These are phyloP conservation scores for Ceratobasidium papillatum DNA, from an alignment of 1,284 basidiomycete species.

Conservation along the genomic window DNA sequence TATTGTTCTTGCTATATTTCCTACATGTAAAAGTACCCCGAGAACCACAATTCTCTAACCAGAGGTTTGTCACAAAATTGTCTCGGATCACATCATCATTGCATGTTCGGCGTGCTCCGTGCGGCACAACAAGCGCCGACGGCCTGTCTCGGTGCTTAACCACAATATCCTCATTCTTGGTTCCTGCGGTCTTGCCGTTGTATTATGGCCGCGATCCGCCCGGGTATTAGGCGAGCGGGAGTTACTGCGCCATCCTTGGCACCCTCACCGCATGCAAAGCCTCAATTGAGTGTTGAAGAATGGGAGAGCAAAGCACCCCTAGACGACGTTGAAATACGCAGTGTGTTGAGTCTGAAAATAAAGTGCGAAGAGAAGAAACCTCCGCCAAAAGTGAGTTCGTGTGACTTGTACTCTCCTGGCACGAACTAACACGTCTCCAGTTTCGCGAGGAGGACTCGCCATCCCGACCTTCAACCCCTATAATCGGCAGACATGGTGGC, in stretches of 20 bases:
- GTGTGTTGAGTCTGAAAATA: slow-evolving; percentile 69
- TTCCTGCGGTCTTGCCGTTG: not conserved
- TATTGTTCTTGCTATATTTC: slow-evolving; percentile 12
- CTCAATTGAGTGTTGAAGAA: slow-evolving; percentile 74
- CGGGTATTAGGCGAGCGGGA: slow-evolving; percentile 23
- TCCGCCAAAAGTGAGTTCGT: slow-evolving; percentile 71
- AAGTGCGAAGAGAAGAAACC: slow-evolving; percentile 68
- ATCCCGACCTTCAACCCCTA: slow-evolving; percentile 58
- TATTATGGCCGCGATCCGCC: slow-evolving; percentile 27
- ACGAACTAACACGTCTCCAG: slow-evolving; percentile 14
- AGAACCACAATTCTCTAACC: slow-evolving; percentile 37
- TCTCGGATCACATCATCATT: slow-evolving; percentile 23
- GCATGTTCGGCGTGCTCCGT: not conserved
- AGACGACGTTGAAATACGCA: slow-evolving; percentile 71
- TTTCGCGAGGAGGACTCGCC: slow-evolving; percentile 53
- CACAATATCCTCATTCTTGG: slow-evolving; percentile 7
- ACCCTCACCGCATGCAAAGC: slow-evolving; percentile 53
- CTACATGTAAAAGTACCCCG: slow-evolving; percentile 37
- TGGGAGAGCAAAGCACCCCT: slow-evolving; percentile 87
- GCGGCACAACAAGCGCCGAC: slow-evolving; percentile 19
- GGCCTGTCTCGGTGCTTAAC: not conserved
- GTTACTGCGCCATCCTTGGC: slow-evolving; percentile 14
- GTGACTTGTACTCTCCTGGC: not conserved
- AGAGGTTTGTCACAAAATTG: slow-evolving; percentile 23
- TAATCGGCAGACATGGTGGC: slow-evolving; percentile 34